Evolutionary conservation across 2,329 filamentous ascomycete genomes (phyloP).

Genomic region (Nemania bipapillata): DNA sequence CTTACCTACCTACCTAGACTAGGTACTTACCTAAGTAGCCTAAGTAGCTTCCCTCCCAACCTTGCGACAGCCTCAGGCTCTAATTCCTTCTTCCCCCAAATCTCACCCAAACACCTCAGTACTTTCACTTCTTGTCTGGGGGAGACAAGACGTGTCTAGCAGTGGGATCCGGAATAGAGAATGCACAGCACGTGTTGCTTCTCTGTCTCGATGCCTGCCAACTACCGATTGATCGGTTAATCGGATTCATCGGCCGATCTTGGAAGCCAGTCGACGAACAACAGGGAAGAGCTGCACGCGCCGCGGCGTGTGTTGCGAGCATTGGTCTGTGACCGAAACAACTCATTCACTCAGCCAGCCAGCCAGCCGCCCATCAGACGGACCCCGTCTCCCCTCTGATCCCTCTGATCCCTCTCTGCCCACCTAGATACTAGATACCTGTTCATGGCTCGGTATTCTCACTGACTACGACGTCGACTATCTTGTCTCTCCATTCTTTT

Average conservation of each 20-base stretch:
- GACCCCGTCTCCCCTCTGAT: conserved; percentile 3
- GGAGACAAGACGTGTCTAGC: conserved; percentile 31
- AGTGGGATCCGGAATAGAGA: conserved; percentile 28
- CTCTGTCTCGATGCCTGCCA: conserved; percentile 27
- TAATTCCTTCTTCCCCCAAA: conserved; percentile 24
- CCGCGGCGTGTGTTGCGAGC: conserved; percentile 20
- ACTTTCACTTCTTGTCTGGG: conserved; percentile 18
- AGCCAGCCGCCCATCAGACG: conserved; percentile 21
- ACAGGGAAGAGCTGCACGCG: neutral
- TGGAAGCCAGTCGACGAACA: conserved; percentile 17
- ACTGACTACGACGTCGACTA: conserved; percentile 30
- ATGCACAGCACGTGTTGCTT: conserved; percentile 28
- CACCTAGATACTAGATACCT: neutral
- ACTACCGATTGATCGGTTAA: conserved; percentile 30
- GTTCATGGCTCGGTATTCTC: conserved; percentile 28
- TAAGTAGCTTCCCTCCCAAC: conserved; percentile 3
- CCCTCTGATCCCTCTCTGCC: neutral
- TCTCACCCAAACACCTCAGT: conserved; percentile 6
- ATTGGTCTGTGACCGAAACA: conserved; percentile 34
- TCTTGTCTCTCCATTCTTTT: conserved; percentile 34
- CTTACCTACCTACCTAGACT: neutral
- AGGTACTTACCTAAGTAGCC: neutral
- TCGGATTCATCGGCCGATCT: conserved; percentile 15
- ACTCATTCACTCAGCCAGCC: conserved; percentile 27
- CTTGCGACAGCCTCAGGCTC: conserved; percentile 27